Percentiles rank a stretch among this genome's conserved stretches.
Evolutionary conservation across 208 protist genomes (phyloP).

Genomic region (Leishmania amazonensis): DNA sequence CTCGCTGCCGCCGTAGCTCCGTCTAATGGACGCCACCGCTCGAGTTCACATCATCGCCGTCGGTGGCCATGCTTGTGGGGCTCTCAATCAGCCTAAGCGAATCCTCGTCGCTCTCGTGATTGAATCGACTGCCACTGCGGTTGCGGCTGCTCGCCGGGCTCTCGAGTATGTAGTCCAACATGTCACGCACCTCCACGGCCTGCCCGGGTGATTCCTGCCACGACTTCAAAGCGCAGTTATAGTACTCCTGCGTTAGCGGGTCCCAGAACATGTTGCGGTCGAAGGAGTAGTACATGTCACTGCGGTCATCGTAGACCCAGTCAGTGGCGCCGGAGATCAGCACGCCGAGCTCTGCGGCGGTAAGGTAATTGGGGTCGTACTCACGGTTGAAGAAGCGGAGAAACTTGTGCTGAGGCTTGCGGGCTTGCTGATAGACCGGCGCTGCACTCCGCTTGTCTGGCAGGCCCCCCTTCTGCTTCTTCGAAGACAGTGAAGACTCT

Average conservation of each 20-base stretch:
- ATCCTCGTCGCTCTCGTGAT: neutral
- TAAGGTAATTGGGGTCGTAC: slow-evolving; percentile 56
- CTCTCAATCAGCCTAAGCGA: neutral
- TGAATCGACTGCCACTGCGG: neutral
- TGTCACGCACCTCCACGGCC: slow-evolving; percentile 41
- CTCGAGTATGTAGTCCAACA: slow-evolving; percentile 19
- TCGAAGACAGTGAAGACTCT: neutral
- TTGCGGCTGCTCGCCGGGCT: neutral
- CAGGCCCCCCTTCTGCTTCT: neutral
- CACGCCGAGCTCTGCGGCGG: slow-evolving; percentile 71
- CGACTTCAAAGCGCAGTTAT: slow-evolving; percentile 54
- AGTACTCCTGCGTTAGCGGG: slow-evolving; percentile 73
- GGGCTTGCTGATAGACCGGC: slow-evolving; percentile 4
- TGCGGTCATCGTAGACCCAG: slow-evolving; percentile 84
- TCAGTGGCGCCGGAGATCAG: slow-evolving; percentile 67
- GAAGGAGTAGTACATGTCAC: slow-evolving; percentile 87
- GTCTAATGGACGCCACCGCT: neutral
- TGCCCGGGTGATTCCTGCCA: slow-evolving; percentile 72
- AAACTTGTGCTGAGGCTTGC: slow-evolving; percentile 19
- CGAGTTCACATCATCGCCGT: neutral
- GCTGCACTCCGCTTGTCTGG: slow-evolving; percentile 1
- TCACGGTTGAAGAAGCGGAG: slow-evolving; percentile 36
- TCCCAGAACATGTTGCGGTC: slow-evolving; percentile 81
- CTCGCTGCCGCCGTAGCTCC: neutral
- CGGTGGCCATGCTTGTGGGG: neutral